Conservation (phyloP, 768 basidiomycete genomes). For the Phylloporus rhodoxanthus region DNA sequence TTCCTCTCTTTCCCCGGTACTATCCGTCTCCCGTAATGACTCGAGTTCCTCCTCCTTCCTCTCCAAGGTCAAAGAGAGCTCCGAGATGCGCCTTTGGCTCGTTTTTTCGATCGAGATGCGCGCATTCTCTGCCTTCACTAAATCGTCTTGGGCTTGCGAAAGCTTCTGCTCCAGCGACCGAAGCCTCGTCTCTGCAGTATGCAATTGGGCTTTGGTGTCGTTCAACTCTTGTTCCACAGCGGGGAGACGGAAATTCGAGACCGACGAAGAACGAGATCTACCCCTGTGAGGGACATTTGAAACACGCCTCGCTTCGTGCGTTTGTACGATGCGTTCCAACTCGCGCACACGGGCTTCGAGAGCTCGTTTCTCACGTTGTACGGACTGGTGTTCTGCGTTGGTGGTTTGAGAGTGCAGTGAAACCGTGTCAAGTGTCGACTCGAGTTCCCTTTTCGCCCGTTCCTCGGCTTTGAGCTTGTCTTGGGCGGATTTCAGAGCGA, state of each 20-base stretch:
- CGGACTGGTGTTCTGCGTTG: slow-evolving; percentile 36
- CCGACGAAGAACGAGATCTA: slow-evolving; percentile 55
- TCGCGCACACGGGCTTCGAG: slow-evolving; percentile 57
- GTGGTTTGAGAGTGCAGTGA: slow-evolving; percentile 49
- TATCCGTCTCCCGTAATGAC: slow-evolving; percentile 36
- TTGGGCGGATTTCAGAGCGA: slow-evolving; percentile 42
- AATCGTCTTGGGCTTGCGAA: slow-evolving; percentile 41
- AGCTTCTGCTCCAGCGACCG: slow-evolving; percentile 42
- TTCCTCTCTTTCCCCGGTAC: slow-evolving; percentile 47
- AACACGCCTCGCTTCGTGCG: slow-evolving; percentile 29
- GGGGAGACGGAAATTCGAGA: slow-evolving; percentile 45
- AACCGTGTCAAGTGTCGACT: slow-evolving; percentile 49
- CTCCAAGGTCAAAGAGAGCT: slow-evolving; percentile 40
- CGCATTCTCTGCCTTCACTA: slow-evolving; percentile 54
- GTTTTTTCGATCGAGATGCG: slow-evolving; percentile 49
- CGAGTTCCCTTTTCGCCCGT: slow-evolving; percentile 46
- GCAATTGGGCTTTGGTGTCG: slow-evolving; percentile 40
- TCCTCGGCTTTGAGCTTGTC: slow-evolving; percentile 49
- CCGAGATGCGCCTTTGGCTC: slow-evolving; percentile 38
- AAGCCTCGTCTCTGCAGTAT: slow-evolving; percentile 43
- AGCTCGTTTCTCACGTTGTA: slow-evolving; percentile 52
- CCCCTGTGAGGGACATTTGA: slow-evolving; percentile 31
- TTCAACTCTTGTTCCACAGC: slow-evolving; percentile 52
- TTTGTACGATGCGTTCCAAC: slow-evolving; percentile 41
- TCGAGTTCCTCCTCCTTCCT: slow-evolving; percentile 58